Base-by-base conservation (phyloP, 1,284 basidiomycete species). In the Sporisorium reilianum region DNA sequence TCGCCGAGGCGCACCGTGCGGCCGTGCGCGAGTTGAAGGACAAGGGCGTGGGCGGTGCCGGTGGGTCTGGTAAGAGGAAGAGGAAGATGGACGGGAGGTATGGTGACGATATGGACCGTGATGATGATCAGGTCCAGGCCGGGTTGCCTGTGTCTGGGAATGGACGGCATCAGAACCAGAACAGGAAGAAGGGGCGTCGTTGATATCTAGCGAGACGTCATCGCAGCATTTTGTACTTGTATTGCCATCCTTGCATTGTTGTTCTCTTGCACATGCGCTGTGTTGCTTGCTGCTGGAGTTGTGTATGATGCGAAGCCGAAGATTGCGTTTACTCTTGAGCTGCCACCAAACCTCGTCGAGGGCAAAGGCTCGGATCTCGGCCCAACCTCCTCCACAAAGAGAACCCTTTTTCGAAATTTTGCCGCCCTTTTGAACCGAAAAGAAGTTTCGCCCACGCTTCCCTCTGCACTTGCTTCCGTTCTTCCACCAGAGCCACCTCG, bases 1-100 rank as follows among this genome's bases (percentile, higher is more conserved):
- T 97, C 16, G 90, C 92, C 23, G 93, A 97, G 85, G 97, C 96
- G 0, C 90, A 89, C 16, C 88, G 97, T 56, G 87, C 93, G 38
- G 95, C 96, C 3, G 89, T 90, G 45, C 89, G 89, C 42, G 95
- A 98, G 63, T 44, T 84, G 26, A 79, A 78, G 52, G 82, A 84
- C 42, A 79, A 78, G 32, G 80, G 80, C 7, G 52, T 75, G 0
- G 80, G 83, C 9, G 64, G 68, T 32, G 81, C 80, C 5, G 64
- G 73, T 11, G 82, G 81, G 7, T 75, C 79, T 1, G 80, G 80
- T 11, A 78, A 75, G 50, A 68, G 80, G 28, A 83, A 80, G 65
- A 62, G 80, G 20, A 80, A 75, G 60, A 68, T 69, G 42, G 76
- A 77, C 16, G 65, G 58, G 1, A 50, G 62, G 9, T 36, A 55